Evolutionary conservation across 2,329 filamentous ascomycete genomes (phyloP).

Genomic region (Aspergillus uvarum): DNA sequence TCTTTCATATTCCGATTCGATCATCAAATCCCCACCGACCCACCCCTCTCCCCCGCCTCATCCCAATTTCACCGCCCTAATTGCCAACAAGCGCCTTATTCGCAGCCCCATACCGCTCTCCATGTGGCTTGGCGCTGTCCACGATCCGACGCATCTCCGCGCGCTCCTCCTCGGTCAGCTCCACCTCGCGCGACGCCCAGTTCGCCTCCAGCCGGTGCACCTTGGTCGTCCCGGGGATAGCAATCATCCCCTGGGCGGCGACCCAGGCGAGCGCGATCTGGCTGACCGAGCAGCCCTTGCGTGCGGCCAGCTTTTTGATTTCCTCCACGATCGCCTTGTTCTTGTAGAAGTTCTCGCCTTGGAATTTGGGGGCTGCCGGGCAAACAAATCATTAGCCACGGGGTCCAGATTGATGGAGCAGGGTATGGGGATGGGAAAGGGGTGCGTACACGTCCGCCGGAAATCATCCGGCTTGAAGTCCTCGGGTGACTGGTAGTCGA

Average conservation of each 20-base stretch:
- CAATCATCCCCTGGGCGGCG: slow-evolving; percentile 43
- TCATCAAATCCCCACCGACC: too few relatives aligned
- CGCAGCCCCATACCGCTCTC: slow-evolving; percentile 34
- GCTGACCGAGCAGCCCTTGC: slow-evolving; percentile 34
- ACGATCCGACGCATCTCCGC: slow-evolving; percentile 42
- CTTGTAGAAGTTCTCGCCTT: slow-evolving; percentile 49
- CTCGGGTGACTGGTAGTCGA: slow-evolving; percentile 44
- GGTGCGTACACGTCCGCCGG: slow-evolving; percentile 36
- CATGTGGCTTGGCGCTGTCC: slow-evolving; percentile 39
- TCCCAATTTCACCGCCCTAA: slow-evolving; percentile 1
- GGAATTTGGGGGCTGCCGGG: slow-evolving; percentile 29
- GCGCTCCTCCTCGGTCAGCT: slow-evolving; percentile 41
- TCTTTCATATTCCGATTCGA: too few relatives aligned
- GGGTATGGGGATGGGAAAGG: neutral
- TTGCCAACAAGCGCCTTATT: slow-evolving; percentile 29
- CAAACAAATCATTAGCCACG: too few relatives aligned
- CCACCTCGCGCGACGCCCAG: slow-evolving; percentile 38
- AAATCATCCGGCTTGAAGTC: slow-evolving; percentile 49
- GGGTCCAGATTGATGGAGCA: too few relatives aligned
- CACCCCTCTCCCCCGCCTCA: too few relatives aligned
- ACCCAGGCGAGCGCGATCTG: slow-evolving; percentile 46
- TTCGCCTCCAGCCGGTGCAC: slow-evolving; percentile 42
- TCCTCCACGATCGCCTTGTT: slow-evolving; percentile 45
- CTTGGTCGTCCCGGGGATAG: slow-evolving; percentile 51
- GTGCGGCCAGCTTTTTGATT: slow-evolving; percentile 42